Evolutionary conservation across 306 rosid genomes (phyloP).

Genomic region (Sophora flavescens): DNA sequence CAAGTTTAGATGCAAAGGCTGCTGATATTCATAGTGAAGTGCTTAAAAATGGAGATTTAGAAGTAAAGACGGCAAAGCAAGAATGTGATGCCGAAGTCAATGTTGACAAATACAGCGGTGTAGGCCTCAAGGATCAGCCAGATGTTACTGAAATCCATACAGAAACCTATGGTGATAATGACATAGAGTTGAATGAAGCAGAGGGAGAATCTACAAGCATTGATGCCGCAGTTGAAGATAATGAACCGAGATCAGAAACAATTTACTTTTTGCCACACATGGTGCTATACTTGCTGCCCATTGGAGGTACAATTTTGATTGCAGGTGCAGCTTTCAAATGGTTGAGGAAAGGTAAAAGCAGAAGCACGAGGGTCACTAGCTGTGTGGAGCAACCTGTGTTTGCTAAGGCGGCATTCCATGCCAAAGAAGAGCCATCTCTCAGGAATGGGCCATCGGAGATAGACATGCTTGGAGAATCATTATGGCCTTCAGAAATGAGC

Average conservation of each 20-base stretch:
- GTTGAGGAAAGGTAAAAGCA: conserved; percentile 46
- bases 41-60: conserved; percentile 12
- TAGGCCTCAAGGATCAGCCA: conserved; percentile 33
- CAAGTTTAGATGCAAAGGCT: conserved; percentile 22
- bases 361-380: conserved; percentile 21
- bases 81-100: conserved; percentile 13
- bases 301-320: conserved; percentile 50
- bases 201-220: conserved; percentile 20
- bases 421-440: conserved; percentile 49
- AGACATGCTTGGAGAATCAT: conserved; percentile 53
- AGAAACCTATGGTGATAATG: background rate
- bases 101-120: background rate
- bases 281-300: conserved; percentile 44
- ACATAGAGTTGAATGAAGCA: conserved; percentile 1
- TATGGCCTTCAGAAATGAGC: conserved; percentile 74
- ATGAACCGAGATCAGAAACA: conserved; percentile 26
- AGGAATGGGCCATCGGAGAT: conserved; percentile 51
- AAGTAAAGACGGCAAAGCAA: conserved; percentile 10
- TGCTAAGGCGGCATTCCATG: conserved; percentile 46
- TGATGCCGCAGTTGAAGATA: conserved; percentile 38
- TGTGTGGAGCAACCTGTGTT: conserved; percentile 37
- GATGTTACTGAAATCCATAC: conserved; percentile 27
- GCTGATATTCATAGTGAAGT: conserved; percentile 28
- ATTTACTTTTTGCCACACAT: conserved; percentile 17
- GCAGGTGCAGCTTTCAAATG: conserved; percentile 49